phyloP scores from a whole-genome alignment of 805 yeast species.

The Starmerella powellii region DNA sequence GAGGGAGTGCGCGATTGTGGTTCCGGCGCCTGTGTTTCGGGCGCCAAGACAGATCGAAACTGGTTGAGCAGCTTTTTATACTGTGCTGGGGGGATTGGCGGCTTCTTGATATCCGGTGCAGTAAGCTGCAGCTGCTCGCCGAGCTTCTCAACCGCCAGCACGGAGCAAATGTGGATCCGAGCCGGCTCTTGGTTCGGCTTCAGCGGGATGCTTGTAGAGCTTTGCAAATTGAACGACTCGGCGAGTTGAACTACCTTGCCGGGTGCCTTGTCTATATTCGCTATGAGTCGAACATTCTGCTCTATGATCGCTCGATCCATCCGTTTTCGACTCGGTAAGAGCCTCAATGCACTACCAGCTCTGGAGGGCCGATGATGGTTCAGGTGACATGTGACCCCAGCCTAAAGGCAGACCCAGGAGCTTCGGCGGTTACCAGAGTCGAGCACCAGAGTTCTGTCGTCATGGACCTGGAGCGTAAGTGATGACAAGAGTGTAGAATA shows the following conservation, averaged over 20 bases:
- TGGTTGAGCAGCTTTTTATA: conserved; percentile 13
- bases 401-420: too few species aligned
- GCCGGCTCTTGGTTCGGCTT: conserved; percentile 23
- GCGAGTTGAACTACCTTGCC: conserved; percentile 12
- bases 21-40: neutral
- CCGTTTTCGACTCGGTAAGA: neutral
- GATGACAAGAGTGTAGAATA: too few species aligned
- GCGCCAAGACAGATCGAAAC: conserved; percentile 12
- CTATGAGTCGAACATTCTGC: conserved; percentile 5
- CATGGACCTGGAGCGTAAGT: too few species aligned
- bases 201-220: conserved; percentile 15
- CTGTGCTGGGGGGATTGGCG: conserved; percentile 21
- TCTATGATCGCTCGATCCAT: conserved; percentile 11
- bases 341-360: neutral
- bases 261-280: conserved; percentile 9
- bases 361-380: too few species aligned
- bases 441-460: too few species aligned
- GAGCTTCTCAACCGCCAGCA: conserved; percentile 18
- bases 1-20: neutral
- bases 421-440: too few species aligned
- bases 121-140: conserved; percentile 7
- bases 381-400: too few species aligned
- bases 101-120: conserved; percentile 9
- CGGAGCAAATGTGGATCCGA: conserved; percentile 20
- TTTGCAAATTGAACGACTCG: conserved; percentile 10